Base-by-base conservation (phyloP, 2,329 filamentous ascomycete species). In the Hypoxylon sp. region DNA sequence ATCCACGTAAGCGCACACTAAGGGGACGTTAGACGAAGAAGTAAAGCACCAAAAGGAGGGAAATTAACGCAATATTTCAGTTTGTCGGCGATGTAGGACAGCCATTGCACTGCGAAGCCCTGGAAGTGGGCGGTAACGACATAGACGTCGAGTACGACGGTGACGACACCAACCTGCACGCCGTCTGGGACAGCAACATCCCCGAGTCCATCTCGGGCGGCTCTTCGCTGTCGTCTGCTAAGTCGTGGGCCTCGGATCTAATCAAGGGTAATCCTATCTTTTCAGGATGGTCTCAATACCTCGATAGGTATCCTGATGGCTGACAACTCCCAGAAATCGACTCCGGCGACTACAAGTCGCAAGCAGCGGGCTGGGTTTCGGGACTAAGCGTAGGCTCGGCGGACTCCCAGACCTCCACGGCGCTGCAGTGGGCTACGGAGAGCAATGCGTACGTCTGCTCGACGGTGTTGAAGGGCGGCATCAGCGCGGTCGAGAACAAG, bases 151-250 rank as follows among this genome's bases (percentile, higher is more conserved):
- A 78, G 1, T 91, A 87, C 75, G 78, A 83, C 57, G 82, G 83
- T 13, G 79, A 82, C 24, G 72, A 74, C 39, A 86, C 85, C 29
- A 91, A 91, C 75, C 81, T 91, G 5, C 89, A 91, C 75, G 76
- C 85, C 3, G 82, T 87, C 55, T 91, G 88, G 89, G 89, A 91
- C 74, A 87, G 84, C 5, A 79, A 83, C 54, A 89, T 90, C 67
- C 84, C 86, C 10, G 82, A 88, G 73, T 78, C 78, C 56, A 76
- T 81, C 35, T 75, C 79, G 0, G 81, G 81, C 60, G 81, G 80
- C 66, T 74, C 74, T 29, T 75, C 73, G 2, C 72, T 80, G 46
- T 50, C 77, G 21, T 74, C 79, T 2, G 82, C 82, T 2, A 77
- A 78, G 73, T 68, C 75, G 2, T 84, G 82, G 82, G 80, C 82